Evolutionary conservation across 2,329 filamentous ascomycete species (phyloP), one percentile per base, ranked within the genome.

Genomic region (Albifimbria verrucaria): DNA sequence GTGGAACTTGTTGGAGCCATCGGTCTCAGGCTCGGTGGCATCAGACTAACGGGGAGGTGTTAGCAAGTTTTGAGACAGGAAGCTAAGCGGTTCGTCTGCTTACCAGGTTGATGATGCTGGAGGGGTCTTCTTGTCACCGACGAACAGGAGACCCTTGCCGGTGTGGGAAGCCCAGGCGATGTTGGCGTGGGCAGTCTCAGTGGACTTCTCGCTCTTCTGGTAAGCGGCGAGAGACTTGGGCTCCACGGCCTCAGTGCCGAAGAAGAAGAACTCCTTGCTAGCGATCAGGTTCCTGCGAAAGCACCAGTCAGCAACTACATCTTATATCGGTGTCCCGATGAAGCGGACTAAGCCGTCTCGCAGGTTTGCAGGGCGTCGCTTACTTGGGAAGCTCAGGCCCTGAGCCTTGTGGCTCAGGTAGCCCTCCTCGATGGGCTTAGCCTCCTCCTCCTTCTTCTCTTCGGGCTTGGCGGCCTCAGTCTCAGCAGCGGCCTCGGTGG

Each of bases 241-340:
- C 66, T 92, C 84, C 55, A 95, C 73, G 48, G 89, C 76, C 52
- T 92, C 89, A 48, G 83, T 78, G 62, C 86, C 84, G 75, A 93
- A 90, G 83, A 87, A 92, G 79, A 97, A 97, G 78, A 90, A 90
- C 72, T 92, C 91, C 85, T 97, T 97, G 72, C 87, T 85, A 77
- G 92, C 92, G 65, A 90, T 86, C 67, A 97, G 83, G 72, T 91
- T 89, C 84, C 90, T 95, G 63, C 26, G 24, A 21, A 32, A 7
- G 26, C 26, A 32, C 26, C 15, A 15, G 26, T 32, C 26, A 32
- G 26, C 26, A 32, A 32, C 26, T 9, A 15, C 15, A 32, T 32
- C 15, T 15, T 32, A 32, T 15, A 32, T 7, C 7, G 7, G 15
- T 32, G 15, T 7, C 26, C 15, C 7, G 15, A 32, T 32, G 15